These are phyloP conservation scores for Irpex sp. DNA, from an alignment of 1,284 basidiomycete genomes.

Conservation along the genomic window DNA sequence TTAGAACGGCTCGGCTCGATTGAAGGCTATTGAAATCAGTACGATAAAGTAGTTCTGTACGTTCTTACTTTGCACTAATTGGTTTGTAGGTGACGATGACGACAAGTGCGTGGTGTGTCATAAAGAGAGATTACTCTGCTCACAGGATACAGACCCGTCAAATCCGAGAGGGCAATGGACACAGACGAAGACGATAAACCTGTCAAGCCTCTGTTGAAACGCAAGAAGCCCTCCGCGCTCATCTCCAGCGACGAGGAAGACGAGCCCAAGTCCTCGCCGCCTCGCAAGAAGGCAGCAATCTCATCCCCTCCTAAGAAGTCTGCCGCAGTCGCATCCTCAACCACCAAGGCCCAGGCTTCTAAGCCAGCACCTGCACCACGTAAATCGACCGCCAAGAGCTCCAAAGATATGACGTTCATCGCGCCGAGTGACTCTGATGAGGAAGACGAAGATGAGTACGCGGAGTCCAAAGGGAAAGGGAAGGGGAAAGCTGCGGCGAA, in stretches of 20 bases:
- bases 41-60: not conserved
- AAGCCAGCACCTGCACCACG: not conserved
- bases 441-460: slow-evolving; percentile 20
- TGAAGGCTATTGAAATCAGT: slow-evolving; percentile 15
- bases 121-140: not conserved
- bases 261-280: slow-evolving; percentile 4
- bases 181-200: slow-evolving; percentile 8
- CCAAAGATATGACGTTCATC: slow-evolving; percentile 8
- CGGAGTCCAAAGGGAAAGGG: slow-evolving; percentile 20
- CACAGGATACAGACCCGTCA: not conserved
- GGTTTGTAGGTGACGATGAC: slow-evolving; percentile 9
- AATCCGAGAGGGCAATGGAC: slow-evolving; percentile 8
- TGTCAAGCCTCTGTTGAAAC: not conserved
- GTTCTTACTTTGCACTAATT: not conserved
- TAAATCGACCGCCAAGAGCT: slow-evolving; percentile 4
- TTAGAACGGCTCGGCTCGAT: slow-evolving; percentile 4
- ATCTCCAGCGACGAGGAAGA: slow-evolving; percentile 15
- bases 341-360: not conserved
- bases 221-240: slow-evolving; percentile 10
- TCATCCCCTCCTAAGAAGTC: not conserved
- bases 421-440: slow-evolving; percentile 3
- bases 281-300: slow-evolving; percentile 7
- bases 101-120: not conserved
- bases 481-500: slow-evolving; percentile 21
- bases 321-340: not conserved